Evolutionary conservation across 2,329 filamentous ascomycete species (phyloP).

Genomic region (Lizonia empirigonia): DNA sequence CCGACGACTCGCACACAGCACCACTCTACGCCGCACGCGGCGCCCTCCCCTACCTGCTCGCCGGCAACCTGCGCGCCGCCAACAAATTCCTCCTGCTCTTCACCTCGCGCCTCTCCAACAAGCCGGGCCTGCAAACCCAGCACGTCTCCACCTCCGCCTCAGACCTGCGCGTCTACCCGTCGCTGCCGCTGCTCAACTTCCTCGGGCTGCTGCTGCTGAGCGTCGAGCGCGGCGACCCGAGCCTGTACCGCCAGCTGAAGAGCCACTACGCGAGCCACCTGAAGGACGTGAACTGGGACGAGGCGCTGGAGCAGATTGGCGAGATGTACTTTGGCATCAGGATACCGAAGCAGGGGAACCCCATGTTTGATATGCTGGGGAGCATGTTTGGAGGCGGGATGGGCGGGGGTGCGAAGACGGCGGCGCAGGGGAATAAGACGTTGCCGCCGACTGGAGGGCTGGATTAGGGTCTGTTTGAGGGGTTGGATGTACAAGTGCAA

Average conservation of each 20-base stretch:
- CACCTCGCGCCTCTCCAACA: conserved; percentile 67
- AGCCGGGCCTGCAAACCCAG: conserved; percentile 72
- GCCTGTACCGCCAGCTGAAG: conserved; percentile 81
- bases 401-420: conserved; percentile 56
- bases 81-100: conserved; percentile 82
- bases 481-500: not conserved
- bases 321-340: conserved; percentile 97
- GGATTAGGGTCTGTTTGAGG: conserved; percentile 21
- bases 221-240: conserved; percentile 76
- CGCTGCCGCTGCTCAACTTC: conserved; percentile 94
- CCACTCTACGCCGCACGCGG: conserved; percentile 84
- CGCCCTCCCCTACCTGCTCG: conserved; percentile 86
- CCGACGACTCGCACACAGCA: conserved; percentile 86
- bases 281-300: conserved; percentile 80
- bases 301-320: conserved; percentile 79
- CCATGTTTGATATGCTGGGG: conserved; percentile 97
- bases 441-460: conserved; percentile 44
- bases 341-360: conserved; percentile 87
- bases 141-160: conserved; percentile 76
- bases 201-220: conserved; percentile 82
- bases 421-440: conserved; percentile 48
- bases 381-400: conserved; percentile 83
- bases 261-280: conserved; percentile 81
- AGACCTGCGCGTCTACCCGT: conserved; percentile 83
- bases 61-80: conserved; percentile 88